Conservation (phyloP, 805 yeast species). For the Ogataea paradorogensis region DNA sequence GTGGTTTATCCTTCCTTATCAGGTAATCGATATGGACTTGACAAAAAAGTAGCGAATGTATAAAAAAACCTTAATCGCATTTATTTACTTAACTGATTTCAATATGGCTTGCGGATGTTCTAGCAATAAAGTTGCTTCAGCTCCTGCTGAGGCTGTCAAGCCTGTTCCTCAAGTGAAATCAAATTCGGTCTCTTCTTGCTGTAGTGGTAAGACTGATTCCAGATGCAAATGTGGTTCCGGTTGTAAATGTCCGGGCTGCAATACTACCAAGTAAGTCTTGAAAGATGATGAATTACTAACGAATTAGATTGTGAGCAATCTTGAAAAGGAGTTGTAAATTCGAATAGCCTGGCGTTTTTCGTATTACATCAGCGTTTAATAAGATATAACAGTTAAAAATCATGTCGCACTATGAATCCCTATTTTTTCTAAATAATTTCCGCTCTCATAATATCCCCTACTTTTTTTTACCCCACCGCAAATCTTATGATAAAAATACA, state of each 20-base stretch:
- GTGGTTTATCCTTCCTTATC: conserved; percentile 14
- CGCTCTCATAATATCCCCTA: background rate
- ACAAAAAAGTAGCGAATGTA: background rate
- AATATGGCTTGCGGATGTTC: conserved; percentile 27
- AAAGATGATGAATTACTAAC: background rate
- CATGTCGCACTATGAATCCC: background rate
- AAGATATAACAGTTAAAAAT: background rate
- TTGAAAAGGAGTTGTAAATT: no score
- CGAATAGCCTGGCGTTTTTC: background rate
- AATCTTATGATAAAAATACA: conserved; percentile 2
- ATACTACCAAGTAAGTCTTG: conserved; percentile 32
- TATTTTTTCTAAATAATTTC: background rate
- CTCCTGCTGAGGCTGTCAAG: background rate
- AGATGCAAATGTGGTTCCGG: conserved; percentile 36
- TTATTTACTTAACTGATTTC: conserved; percentile 1
- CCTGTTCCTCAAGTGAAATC: background rate
- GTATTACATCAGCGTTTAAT: background rate
- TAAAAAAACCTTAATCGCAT: conserved; percentile 1
- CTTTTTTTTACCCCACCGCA: conserved; percentile 8
- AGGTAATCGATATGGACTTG: background rate
- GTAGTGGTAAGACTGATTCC: conserved; percentile 24
- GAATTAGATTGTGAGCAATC: conserved; percentile 1
- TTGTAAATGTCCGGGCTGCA: conserved; percentile 36
- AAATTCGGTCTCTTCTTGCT: conserved; percentile 20
- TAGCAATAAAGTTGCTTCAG: conserved; percentile 1